Base-by-base conservation (phyloP, 768 basidiomycete species). In the Lactarius psammicola region DNA sequence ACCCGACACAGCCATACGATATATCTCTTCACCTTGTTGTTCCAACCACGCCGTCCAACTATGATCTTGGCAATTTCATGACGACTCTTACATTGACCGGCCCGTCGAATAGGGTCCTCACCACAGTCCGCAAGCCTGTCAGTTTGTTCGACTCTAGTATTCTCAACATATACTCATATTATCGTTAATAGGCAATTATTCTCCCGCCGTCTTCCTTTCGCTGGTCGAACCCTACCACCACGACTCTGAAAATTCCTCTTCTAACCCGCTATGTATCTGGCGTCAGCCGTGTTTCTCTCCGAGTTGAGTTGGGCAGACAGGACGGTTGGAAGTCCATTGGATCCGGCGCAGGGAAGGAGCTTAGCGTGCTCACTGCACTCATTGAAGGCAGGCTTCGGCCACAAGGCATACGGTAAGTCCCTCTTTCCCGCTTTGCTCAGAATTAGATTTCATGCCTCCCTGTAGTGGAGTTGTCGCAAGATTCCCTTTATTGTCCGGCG, bases 11-110 rank as follows among this genome's bases (percentile, higher is more conserved):
- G 68, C 83, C 84, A n/a, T 94, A 94, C 63, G 86, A 92, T 68
- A 78, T 94, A 59, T 86, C 85, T 53, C 76, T 94, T 18, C 82
- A 85, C 60, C 78, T 94, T 18, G 74, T 78, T 33, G 78, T 94
- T 8, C 92, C 92, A 13, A 79, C 84, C 4, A 82, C 82, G 20
- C 84, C 87, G 65, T 75, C 86, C 26, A 94, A 92, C 76, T 78
- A 84, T 70, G 86, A 79, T 4, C 84, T 94, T 3, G 92, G 92
- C 49, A 94, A 94, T 74, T 94, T 94, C 75, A 94, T 94, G 92
- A 78, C 85, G 5, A 82, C 80, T 53, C 73, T 94, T 40, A 85
- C 81, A 1, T 75, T 94, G 31, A 79, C 77, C 3, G 86, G 87
- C 0, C 70, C 79, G 33, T 80, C 81, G 20, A 92, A 92, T 74